Base-by-base conservation (phyloP, 1,284 basidiomycete genomes). In the Moniliophthora roreri region DNA sequence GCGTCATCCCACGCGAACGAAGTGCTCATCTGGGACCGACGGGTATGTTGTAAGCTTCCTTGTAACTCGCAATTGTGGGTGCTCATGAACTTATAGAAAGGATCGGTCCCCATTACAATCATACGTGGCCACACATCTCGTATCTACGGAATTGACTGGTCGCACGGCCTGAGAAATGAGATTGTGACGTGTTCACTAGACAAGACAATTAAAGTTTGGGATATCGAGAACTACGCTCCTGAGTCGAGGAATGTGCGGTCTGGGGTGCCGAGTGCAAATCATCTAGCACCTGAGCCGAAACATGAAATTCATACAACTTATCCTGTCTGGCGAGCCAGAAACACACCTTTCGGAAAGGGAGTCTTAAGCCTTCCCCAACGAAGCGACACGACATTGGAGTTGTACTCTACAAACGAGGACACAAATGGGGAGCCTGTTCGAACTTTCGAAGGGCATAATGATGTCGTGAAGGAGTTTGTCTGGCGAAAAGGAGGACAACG, bases 391-490 rank as follows among this genome's bases (percentile, higher is more conserved):
- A 80, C 83, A 0, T 76, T 98, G 20, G 91, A 94, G 66, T 91
- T 99, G 88, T 98, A 87, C 76, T 76, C 76, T 72, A 80, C 50
- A 16, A 50, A 47, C 7, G 47, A 40, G 23, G 36, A 24, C 6
- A n/a, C 37, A 11, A 45, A n/a, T 36, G 44, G 20, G 73, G 38
- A 66, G 65, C 85, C 89, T 0, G 83, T 94, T 7, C 84, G 90
- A 54, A 75, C 79, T 2, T 98, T 97, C 60, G 89, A 91, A 58
- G 95, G 95, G 0, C 94, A 97, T 67, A 81, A 84, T 0, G 95
- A 97, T 63, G 91, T 95, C 4, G 96, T 98, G 35, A 98, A 98
- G 63, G 96, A 99, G 71, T 99, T 97, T 64, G 95, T 99, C 1
- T 98, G 97, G 95, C 77, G 97, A 54, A 84, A 81, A 59, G 81